Percentiles rank a stretch among this genome's conserved stretches.
Conservation (phyloP, 352 stramenopile genomes). For the Bremia lactucae region DNA sequence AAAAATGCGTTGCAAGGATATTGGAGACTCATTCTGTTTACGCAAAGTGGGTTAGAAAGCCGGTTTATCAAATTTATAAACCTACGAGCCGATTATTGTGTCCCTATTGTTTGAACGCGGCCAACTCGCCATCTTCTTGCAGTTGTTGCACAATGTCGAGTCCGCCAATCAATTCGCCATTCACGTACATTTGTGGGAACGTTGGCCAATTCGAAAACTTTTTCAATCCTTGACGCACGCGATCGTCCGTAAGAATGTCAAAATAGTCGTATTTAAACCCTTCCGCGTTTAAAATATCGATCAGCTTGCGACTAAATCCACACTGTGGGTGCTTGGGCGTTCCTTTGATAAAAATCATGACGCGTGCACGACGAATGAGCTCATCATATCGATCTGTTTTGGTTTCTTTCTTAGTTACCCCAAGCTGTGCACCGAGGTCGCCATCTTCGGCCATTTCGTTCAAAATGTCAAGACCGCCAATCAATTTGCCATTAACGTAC, state of each 20-base stretch:
- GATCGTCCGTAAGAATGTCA: slow-evolving; percentile 95
- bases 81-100: no score
- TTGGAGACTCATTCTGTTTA: no score
- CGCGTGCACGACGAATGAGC: slow-evolving; percentile 81
- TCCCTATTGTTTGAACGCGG: slow-evolving; percentile 59
- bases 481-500: slow-evolving; percentile 90
- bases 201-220: slow-evolving; percentile 97
- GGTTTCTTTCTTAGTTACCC: slow-evolving; percentile 81
- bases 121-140: slow-evolving; percentile 80
- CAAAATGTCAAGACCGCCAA: slow-evolving; percentile 92
- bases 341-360: slow-evolving; percentile 99
- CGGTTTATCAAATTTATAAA: no score
- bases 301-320: slow-evolving; percentile 92
- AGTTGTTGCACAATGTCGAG: slow-evolving; percentile 97
- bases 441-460: slow-evolving; percentile 89
- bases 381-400: slow-evolving; percentile 82
- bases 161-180: slow-evolving; percentile 94
- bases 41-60: no score
- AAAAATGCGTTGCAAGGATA: no score
- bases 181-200: slow-evolving; percentile 96
- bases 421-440: slow-evolving; percentile 85
- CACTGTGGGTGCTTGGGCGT: slow-evolving; percentile 87
- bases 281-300: slow-evolving; percentile 87
- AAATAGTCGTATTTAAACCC: slow-evolving; percentile 92
- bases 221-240: slow-evolving; percentile 94